phyloP scores from a whole-genome alignment of 306 rosid species.

The Cicer bijugum region DNA sequence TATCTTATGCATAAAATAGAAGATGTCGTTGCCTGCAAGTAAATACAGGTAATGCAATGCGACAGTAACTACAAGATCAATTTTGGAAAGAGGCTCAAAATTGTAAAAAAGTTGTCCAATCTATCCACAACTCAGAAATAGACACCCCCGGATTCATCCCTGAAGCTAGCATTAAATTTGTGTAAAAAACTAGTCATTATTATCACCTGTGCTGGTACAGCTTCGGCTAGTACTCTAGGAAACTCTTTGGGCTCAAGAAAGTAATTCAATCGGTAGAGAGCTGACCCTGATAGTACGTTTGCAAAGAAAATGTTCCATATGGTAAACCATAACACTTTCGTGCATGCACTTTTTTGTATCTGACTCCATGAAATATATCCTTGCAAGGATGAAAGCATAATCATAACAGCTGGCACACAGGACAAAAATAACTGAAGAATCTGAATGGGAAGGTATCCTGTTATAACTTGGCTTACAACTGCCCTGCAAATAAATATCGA shows the following conservation, averaged over 20 bases:
- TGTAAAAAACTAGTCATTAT: slow-evolving; percentile 29
- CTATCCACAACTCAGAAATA: slow-evolving; percentile 15
- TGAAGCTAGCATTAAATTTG: slow-evolving; percentile 13
- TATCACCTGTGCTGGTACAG: slow-evolving; percentile 85
- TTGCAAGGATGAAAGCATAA: slow-evolving; percentile 71
- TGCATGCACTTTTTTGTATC: slow-evolving; percentile 70
- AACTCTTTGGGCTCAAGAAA: slow-evolving; percentile 81
- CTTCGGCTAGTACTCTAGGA: slow-evolving; percentile 76
- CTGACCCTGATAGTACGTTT: slow-evolving; percentile 79
- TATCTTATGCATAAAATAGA: slow-evolving; percentile 15
- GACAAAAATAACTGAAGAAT: slow-evolving; percentile 64
- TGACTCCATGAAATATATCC: slow-evolving; percentile 77
- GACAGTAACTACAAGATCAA: not conserved
- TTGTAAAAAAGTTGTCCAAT: not conserved
- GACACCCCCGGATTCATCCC: not conserved
- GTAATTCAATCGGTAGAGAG: slow-evolving; percentile 59
- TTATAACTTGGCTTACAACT: slow-evolving; percentile 71
- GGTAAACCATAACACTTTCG: slow-evolving; percentile 75
- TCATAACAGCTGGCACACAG: slow-evolving; percentile 77
- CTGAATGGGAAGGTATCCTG: slow-evolving; percentile 88
- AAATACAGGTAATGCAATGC: slow-evolving; percentile 18
- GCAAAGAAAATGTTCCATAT: slow-evolving; percentile 91
- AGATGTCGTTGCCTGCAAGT: not conserved
- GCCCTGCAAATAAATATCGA: slow-evolving; percentile 56
- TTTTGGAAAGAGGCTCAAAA: slow-evolving; percentile 7